Percentiles rank a stretch among this genome's conserved stretches.
These are phyloP conservation scores for Colletotrichum sojae DNA, from an alignment of 2,329 filamentous ascomycete species.

Conservation along the genomic window DNA sequence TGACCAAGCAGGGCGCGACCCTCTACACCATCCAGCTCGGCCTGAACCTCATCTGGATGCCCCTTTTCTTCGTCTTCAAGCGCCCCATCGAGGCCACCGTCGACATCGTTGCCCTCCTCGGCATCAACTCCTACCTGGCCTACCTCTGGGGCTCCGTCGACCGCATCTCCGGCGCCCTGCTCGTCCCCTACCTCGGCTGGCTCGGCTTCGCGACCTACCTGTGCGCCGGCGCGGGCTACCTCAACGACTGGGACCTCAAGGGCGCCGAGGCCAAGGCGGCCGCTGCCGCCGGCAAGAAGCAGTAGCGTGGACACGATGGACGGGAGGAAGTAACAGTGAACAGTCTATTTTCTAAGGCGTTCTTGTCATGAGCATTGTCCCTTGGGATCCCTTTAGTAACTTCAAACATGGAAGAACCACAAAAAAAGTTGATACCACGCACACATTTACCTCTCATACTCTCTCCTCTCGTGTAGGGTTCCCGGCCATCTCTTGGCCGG, in stretches of 20 bases:
- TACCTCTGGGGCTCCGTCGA: conserved; percentile 85
- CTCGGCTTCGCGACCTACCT: conserved; percentile 90
- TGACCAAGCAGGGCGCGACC: conserved; percentile 78
- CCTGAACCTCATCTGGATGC: conserved; percentile 91
- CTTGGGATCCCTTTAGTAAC: conserved; percentile 1
- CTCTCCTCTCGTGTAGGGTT: background rate
- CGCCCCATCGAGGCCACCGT: conserved; percentile 80
- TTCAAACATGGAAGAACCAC: background rate
- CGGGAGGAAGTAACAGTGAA: background rate
- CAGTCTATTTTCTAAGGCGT: conserved; percentile 2
- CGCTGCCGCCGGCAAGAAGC: conserved; percentile 42
- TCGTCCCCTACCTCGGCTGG: conserved; percentile 90
- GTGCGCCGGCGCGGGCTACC: conserved; percentile 75
- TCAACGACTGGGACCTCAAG: conserved; percentile 77
- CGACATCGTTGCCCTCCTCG: conserved; percentile 81
- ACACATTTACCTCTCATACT: conserved; percentile 1
- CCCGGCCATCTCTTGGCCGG: background rate
- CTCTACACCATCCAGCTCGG: conserved; percentile 90
- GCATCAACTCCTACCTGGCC: conserved; percentile 80
- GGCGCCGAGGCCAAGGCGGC: conserved; percentile 39
- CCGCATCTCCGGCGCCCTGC: conserved; percentile 77
- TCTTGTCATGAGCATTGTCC: conserved; percentile 1
- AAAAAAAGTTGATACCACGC: conserved; percentile 13
- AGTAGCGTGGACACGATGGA: conserved; percentile 35
- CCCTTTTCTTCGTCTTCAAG: conserved; percentile 87